These are phyloP conservation scores for Neocatenulostroma microsporum DNA, from an alignment of 2,329 filamentous ascomycete genomes.

Conservation along the genomic window DNA sequence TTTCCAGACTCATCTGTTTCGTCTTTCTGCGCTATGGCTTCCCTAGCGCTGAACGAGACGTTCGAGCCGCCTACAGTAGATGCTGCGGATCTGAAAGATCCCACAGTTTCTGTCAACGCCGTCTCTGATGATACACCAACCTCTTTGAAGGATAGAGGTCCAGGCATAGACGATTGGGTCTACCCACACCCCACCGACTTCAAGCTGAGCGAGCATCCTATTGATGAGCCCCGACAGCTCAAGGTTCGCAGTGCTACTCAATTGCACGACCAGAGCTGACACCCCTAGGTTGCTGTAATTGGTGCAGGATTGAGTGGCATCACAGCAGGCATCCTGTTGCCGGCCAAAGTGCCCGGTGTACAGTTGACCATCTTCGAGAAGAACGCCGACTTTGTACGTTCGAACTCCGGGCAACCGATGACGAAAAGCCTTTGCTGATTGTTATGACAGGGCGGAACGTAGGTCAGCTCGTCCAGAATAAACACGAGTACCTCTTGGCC, in stretches of 20 bases:
- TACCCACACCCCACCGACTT: conserved; percentile 25
- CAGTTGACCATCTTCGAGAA: conserved; percentile 32
- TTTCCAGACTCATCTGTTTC: too few relatives aligned
- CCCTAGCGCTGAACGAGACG: too few relatives aligned
- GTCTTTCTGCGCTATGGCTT: too few relatives aligned
- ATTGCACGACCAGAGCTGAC: too few relatives aligned
- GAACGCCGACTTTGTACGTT: conserved; percentile 48
- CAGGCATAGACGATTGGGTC: conserved; percentile 12
- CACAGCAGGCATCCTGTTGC: conserved; percentile 22
- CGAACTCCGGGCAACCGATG: too few relatives aligned
- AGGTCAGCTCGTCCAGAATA: too few relatives aligned
- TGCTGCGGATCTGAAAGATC: too few relatives aligned
- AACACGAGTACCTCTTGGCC: too few relatives aligned
- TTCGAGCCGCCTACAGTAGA: too few relatives aligned
- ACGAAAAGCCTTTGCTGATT: too few relatives aligned
- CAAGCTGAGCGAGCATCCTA: conserved; percentile 21
- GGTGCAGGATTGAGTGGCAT: conserved; percentile 16
- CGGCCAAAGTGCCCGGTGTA: not conserved
- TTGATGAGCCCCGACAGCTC: conserved; percentile 21
- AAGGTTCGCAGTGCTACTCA: conserved; percentile 13
- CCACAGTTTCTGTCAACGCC: conserved; percentile 8
- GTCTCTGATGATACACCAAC: conserved; percentile 2
- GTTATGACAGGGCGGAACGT: too few relatives aligned
- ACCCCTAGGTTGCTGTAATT: conserved; percentile 46
- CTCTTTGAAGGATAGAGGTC: not conserved